Evolutionary conservation across 257 asterid species (phyloP), one percentile per base, ranked within the genome.

Genomic region (Solanum pinnatisectum): DNA sequence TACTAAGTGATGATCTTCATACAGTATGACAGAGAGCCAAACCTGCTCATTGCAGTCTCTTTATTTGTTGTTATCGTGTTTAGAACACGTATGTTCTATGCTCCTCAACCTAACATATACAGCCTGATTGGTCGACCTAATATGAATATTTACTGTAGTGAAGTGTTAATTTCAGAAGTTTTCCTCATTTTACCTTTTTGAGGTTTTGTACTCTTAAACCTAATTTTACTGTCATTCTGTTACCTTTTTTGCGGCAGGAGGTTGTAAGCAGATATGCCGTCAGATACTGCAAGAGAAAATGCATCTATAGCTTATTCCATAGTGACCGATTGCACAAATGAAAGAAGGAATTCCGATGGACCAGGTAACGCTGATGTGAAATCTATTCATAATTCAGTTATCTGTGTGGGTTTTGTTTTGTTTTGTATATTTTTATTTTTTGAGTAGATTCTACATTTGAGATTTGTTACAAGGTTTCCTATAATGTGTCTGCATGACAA

Each of bases 271-370:
- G 91, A 90, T 91, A 93, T 94, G 98, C 89, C 91, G 46, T 91
- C 94, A 88, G 96, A 90, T 87, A 90, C 92, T 82, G 91, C 91
- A 68, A 95, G 91, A 90, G 92, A 93, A 85, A 88, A 87, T 83
- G 90, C 91, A 49, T 92, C 94, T 22, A 88, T 72, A 60, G 90
- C 90, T 88, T 91, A 93, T 88, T 92, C 94, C 37, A 90, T 92
- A 36, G 90, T 90, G 89, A 86, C 94, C 35, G 94, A 90, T 32
- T 87, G 92, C 91, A 90, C 87, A 89, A 92, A 89, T 60, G 93
- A 90, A 88, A 90, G 82, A 85, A 85, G 90, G 82, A 88, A 90
- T 88, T 60, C 89, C 88, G 94, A 89, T 12, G 94, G 88, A 90
- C 90, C 94, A 91, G 99, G 99, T 94, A 90, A 86, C 20, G 2